Base-by-base conservation (phyloP, 345 rosid genomes). In the Hypericum perforatum region DNA sequence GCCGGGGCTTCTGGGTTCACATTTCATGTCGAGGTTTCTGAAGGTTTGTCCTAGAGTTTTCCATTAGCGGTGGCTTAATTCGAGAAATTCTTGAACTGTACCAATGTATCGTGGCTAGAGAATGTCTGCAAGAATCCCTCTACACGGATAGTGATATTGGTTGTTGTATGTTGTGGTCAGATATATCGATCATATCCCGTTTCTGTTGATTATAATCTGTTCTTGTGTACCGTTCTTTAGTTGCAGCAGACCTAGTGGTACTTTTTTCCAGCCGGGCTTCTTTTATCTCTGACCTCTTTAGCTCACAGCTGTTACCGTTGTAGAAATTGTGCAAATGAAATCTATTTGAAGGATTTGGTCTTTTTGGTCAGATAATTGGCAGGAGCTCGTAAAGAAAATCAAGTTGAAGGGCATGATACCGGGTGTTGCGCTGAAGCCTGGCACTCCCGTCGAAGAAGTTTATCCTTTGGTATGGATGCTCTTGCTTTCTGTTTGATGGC, bases 1-100 rank as follows among this genome's bases (percentile, higher is more conserved):
- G 90, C 96, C 45, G 96, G 96, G 39, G 98, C 96, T n/a, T 87
- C 98, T 16, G 87, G 96, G 56, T 87, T 91, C 69, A 91, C 98
- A 15, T 91, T 91, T 79, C 98, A 91, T 44, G 70, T 91, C 48
- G 96, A 91, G 70, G 85, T 61, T 42, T 76, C 96, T 55, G 76
- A 63, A 82, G 95, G 98, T 81, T 43, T 16, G 71, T 52, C 9
- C 15, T 50, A 29, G 43, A n/a, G 15, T 14, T 6, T 48, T 54
- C 9, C 16, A 32, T 49, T 44, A 37, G 8, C 40, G 36, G 32
- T 8, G 39, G 52, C 12, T 14, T 39, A 7, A 38, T 52, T 45
- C 11, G 44, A 22, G 32, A 22, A 22, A 4, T 22, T 22, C 32
- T 22, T 22, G 1, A 22, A 22, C 32, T 22, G 32, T 22, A 22